These are phyloP conservation scores for Leccinellum luteum DNA, from an alignment of 768 basidiomycete genomes.

Conservation along the genomic window DNA sequence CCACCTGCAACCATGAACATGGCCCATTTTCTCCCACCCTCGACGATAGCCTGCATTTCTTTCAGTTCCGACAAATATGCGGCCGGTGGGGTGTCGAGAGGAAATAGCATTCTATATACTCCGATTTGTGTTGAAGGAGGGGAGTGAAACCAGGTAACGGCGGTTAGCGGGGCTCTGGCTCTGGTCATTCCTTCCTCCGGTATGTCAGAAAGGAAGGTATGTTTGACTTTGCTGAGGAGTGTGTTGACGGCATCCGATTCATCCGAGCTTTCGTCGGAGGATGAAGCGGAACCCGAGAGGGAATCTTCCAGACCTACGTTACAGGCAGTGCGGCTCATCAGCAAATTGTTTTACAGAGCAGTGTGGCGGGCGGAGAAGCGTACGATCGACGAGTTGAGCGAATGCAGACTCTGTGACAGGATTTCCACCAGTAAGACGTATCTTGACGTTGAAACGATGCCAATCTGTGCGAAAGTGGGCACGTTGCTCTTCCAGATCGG, in stretches of 20 bases:
- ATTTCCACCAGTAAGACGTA: constrained; percentile 59
- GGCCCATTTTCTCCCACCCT: constrained; percentile 77
- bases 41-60: constrained; percentile 55
- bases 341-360: background rate
- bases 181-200: constrained; percentile 39
- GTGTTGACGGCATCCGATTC: constrained; percentile 66
- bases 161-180: constrained; percentile 52
- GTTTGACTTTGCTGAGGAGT: constrained; percentile 62
- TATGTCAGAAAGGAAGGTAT: constrained; percentile 43
- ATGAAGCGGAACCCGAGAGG: constrained; percentile 87
- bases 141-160: constrained; percentile 89
- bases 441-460: constrained; percentile 97
- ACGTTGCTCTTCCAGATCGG: constrained; percentile 78
- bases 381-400: constrained; percentile 78
- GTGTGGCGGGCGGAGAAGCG: constrained; percentile 13
- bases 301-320: constrained; percentile 74
- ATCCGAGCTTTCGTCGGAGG: constrained; percentile 50
- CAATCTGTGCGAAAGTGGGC: constrained; percentile 91
- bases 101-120: constrained; percentile 76
- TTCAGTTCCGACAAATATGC: constrained; percentile 60
- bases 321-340: background rate
- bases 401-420: constrained; percentile 72
- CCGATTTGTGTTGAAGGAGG: constrained; percentile 87
- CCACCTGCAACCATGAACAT: constrained; percentile 97
- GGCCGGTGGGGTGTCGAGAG: constrained; percentile 38